Evolutionary conservation across 2,329 filamentous ascomycete genomes (phyloP), one percentile per base, ranked within the genome.

Genomic region (Pseudogymnoascus sp.): DNA sequence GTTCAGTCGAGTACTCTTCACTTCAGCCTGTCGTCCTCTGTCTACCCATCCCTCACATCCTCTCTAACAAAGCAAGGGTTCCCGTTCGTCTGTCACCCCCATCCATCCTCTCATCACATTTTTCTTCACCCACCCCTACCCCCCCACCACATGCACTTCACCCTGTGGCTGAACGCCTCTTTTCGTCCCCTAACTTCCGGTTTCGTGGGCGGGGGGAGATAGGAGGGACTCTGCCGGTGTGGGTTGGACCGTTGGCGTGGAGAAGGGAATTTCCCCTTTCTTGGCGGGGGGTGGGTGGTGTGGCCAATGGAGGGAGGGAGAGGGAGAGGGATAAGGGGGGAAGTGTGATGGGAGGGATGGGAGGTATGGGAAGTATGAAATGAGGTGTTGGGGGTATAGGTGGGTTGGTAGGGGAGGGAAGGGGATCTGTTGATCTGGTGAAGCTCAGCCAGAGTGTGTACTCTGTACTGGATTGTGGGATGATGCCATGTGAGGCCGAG

Each of bases 231-330:
- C 31, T 31, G 25, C 46, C 46, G 46, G 46, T 25, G 16, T 53
- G 46, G 46, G 46, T 31, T 53, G 46, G 46, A 53, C 46, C 46
- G 25, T 53, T 53, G 46, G 46, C 25, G 46, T 53, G 25, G 46
- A 31, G 25, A 53, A 18, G 46, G 46, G 46, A 53, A 53, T 53
- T 53, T 53, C 44, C 46, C 46, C 25, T 31, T 53, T 53, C 46
- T 53, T 53, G 46, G 46, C 46, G 5, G 46, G 14, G 25, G 25
- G 12, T 50, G 23, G 46, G 25, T 10, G 21, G 44, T 14, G 12
- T 44, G 46, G 8, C 46, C 46, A 53, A 53, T 53, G 46, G 46
- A 7, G 23, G 23, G 23, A 14, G 11, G 44, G 46, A 14, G 10
- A n/a, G 25, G 23, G 23, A 53, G 46, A 16, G 46, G 40, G 46